Evolutionary conservation across 2,329 filamentous ascomycete species (phyloP), one percentile per base, ranked within the genome.

Genomic region (Trichophaea hybrida): DNA sequence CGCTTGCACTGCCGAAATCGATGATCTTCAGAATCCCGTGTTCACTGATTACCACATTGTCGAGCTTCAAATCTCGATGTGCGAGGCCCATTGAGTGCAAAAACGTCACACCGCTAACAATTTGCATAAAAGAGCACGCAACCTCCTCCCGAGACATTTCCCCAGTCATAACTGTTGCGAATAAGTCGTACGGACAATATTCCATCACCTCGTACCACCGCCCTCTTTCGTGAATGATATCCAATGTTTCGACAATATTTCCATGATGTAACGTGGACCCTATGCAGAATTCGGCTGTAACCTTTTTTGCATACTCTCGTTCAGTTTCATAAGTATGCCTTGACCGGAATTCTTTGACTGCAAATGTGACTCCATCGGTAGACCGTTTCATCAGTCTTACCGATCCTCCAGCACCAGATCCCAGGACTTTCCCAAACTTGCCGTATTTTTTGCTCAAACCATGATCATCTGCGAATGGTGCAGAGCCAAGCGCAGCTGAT

Each of bases 161-260:
- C 38, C 93, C 93, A 0, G 93, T 97, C 93, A 98, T 98, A 66
- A 98, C 93, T 65, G 94, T 95, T 10, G 93, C 93, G 71, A 98
- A 98, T 34, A 98, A 78, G 71, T 98, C 93, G 69, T 78, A 98
- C 0, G 93, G 93, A 8, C 90, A 93, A 70, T 94, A 98, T 71
- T 98, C 93, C 93, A 98, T 98, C 46, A 98, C 93, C 70, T 97
- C 91, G 69, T 89, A 98, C 88, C 93, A 98, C 65, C 85, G 89
- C 55, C 82, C 83, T 72, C 91, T 93, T 73, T 98, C 93, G 66
- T 94, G 87, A 8, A 98, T 82, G 64, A 98, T 94, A 72, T 98
- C 93, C 66, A 98, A 79, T 0, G 93, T 97, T 72, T 98, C 93
- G 68, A 98, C 97, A 67, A 98, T 89, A 71, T 98, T 98, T 68